phyloP scores from a whole-genome alignment of 768 basidiomycete genomes.

The Lentinus brumalis region DNA sequence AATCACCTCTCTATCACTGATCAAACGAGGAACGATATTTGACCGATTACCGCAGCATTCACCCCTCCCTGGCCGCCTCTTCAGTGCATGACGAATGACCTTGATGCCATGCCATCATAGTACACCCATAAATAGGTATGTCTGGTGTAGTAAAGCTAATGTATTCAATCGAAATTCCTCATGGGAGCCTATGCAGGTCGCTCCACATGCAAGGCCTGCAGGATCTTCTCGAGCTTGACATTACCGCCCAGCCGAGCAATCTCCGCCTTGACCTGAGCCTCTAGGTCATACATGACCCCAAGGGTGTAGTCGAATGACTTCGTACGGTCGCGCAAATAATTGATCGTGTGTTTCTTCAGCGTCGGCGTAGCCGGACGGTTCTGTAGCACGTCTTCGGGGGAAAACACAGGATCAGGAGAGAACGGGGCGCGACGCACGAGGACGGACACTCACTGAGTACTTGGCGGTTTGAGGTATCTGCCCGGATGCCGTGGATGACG shows the following conservation, averaged over 20 bases:
- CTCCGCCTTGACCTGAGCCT: constrained; percentile 67
- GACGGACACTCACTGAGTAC: constrained; percentile 62
- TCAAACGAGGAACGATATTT: too few relatives aligned
- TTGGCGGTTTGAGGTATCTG: constrained; percentile 74
- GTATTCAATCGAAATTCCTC: too few relatives aligned
- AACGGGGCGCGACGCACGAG: constrained; percentile 29
- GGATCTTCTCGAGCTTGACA: constrained; percentile 52
- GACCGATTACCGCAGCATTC: too few relatives aligned
- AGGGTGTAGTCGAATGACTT: constrained; percentile 88
- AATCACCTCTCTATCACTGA: too few relatives aligned
- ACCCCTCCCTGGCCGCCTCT: too few relatives aligned
- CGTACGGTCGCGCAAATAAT: constrained; percentile 74
- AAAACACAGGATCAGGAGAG: neutral
- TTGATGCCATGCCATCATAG: too few relatives aligned
- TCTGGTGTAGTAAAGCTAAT: too few relatives aligned
- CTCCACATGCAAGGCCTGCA: constrained; percentile 40
- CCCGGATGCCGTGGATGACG: constrained; percentile 87
- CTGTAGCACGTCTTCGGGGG: constrained; percentile 77
- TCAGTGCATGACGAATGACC: too few relatives aligned
- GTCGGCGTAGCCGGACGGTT: constrained; percentile 83
- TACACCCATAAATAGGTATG: too few relatives aligned
- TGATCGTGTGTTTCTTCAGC: constrained; percentile 78
- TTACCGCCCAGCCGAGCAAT: constrained; percentile 81
- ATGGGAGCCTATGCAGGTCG: neutral
- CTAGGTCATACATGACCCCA: constrained; percentile 64